Evolutionary conservation across 352 stramenopile species (phyloP).

Genomic region (Phytophthora gonapodyides): DNA sequence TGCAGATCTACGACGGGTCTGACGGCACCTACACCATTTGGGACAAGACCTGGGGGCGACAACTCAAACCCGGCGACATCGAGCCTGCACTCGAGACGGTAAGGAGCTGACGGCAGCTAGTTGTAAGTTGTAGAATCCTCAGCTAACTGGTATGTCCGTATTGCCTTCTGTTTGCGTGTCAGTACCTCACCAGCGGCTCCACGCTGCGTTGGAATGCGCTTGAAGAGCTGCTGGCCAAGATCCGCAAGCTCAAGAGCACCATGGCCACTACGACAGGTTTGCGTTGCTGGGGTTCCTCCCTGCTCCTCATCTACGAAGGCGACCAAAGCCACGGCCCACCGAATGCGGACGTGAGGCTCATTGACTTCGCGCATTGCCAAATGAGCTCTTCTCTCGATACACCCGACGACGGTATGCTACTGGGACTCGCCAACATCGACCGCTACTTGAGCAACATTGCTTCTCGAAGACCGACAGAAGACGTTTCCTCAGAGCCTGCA

Average conservation of each 20-base stretch:
- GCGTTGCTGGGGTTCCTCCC: conserved; percentile 76
- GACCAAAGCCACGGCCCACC: conserved; percentile 35
- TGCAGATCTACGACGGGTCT: conserved; percentile 75
- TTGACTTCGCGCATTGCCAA: conserved; percentile 84
- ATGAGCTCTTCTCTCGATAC: conserved; percentile 55
- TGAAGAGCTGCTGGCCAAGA: conserved; percentile 44
- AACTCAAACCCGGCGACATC: conserved; percentile 59
- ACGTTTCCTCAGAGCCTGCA: not conserved
- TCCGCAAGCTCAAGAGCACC: conserved; percentile 48
- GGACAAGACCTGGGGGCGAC: conserved; percentile 80
- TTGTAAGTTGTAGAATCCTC: not conserved
- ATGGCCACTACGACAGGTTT: conserved; percentile 54
- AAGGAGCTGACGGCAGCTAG: conserved; percentile 1
- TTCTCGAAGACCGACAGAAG: conserved; percentile 25
- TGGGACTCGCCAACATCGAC: conserved; percentile 70
- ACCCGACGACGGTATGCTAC: conserved; percentile 66
- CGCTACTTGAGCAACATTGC: conserved; percentile 43
- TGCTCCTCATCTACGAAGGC: conserved; percentile 80
- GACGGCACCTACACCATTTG: conserved; percentile 70
- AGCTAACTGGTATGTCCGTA: not conserved
- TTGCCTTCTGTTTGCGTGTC: conserved; percentile 1
- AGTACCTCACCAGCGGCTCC: conserved; percentile 66
- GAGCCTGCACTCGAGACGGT: conserved; percentile 69
- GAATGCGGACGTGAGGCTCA: conserved; percentile 61
- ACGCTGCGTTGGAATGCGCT: conserved; percentile 55